Percentiles rank a stretch among this genome's conserved stretches.
These are phyloP conservation scores for Funneliformis mosseae DNA, from an alignment of 192 early-diverging fungal species.

Conservation along the genomic window DNA sequence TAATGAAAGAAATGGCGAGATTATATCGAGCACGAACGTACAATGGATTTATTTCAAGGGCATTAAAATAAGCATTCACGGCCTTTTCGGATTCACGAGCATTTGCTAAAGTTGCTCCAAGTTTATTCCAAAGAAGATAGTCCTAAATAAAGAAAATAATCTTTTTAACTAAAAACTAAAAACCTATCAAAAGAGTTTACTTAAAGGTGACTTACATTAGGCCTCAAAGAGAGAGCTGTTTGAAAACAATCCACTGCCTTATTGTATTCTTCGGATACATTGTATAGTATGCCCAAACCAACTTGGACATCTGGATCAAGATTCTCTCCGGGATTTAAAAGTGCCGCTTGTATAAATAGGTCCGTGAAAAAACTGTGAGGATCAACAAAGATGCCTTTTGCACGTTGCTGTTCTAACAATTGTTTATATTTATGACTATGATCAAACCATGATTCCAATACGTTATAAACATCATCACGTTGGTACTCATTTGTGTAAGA, in stretches of 20 bases:
- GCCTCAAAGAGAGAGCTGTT: slow-evolving; percentile 81
- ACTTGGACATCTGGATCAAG: slow-evolving; percentile 93
- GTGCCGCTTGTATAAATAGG: slow-evolving; percentile 80
- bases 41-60: slow-evolving; percentile 91
- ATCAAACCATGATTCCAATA: slow-evolving; percentile 85
- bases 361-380: slow-evolving; percentile 74
- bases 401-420: slow-evolving; percentile 36
- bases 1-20: slow-evolving; percentile 89
- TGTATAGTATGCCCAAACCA: slow-evolving; percentile 93
- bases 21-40: slow-evolving; percentile 98
- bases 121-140: slow-evolving; percentile 95
- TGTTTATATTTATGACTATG: slow-evolving; percentile 71
- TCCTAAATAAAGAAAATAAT: slow-evolving; percentile 51
- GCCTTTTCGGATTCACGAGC: slow-evolving; percentile 72
- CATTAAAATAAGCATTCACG: slow-evolving; percentile 92
- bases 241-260: slow-evolving; percentile 99
- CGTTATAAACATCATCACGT: slow-evolving; percentile 84
- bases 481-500: slow-evolving; percentile 93
- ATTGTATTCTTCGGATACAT: slow-evolving; percentile 88
- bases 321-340: slow-evolving; percentile 58
- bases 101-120: slow-evolving; percentile 97
- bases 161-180: not conserved
- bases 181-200: no score
- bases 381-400: slow-evolving; percentile 37
- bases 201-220: slow-evolving; percentile 56